These are phyloP conservation scores for Backusella australiensis DNA, from an alignment of 192 early-diverging fungal species.

Conservation along the genomic window DNA sequence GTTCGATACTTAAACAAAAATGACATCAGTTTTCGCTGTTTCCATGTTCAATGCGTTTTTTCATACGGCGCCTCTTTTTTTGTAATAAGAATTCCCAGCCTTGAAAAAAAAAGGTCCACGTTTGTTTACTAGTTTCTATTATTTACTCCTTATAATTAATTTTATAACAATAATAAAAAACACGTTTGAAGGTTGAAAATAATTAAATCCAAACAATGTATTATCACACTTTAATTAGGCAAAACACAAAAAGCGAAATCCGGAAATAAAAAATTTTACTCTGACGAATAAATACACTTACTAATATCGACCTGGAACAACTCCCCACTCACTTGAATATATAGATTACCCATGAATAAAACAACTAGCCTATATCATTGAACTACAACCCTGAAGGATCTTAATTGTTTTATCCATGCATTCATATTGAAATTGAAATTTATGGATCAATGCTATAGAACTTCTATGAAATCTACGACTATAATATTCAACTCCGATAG, in stretches of 20 bases:
- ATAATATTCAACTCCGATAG: not conserved
- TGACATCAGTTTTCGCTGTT: not conserved
- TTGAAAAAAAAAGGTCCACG: not conserved
- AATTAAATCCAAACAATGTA: not conserved
- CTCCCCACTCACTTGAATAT: not conserved
- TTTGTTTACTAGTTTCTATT: not conserved
- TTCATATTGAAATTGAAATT: not conserved
- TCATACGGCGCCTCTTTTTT: not conserved
- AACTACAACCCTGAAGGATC: not conserved
- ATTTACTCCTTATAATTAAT: not conserved
- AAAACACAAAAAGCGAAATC: not conserved
- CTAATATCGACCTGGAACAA: not conserved
- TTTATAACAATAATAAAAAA: not conserved
- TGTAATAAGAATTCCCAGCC: not conserved
- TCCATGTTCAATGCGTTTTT: not conserved
- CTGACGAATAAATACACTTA: not conserved
- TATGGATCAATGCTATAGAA: not conserved
- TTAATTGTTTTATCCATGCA: not conserved
- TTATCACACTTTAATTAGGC: not conserved
- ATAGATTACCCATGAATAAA: not conserved
- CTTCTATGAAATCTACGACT: not conserved
- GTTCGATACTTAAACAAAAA: not conserved
- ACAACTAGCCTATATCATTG: not conserved
- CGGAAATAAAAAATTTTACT: no score
- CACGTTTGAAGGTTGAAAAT: not conserved